Base-by-base conservation (phyloP, 129 eudicot species). In the Ambrosia trifida region DNA sequence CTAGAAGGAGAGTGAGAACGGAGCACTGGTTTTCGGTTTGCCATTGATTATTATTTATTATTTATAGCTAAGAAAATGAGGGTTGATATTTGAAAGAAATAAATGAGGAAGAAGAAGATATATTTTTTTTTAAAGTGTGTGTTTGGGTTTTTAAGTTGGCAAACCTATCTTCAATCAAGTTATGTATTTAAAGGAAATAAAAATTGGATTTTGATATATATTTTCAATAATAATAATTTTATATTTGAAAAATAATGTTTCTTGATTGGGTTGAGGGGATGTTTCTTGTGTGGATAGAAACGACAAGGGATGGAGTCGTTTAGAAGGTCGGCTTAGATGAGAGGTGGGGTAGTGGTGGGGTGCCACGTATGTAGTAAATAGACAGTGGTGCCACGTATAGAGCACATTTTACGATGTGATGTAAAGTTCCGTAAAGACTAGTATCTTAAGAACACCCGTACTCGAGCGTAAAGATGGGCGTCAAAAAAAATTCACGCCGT, bases 181-280 rank as follows among this genome's bases (percentile, higher is more conserved):
- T 17, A 52, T 52, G 30, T 52, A 52, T 52, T 52, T 52, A 52
- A 52, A 52, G 58, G 58, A 52, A 40, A 40, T 10, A 10, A 7
- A 6, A 17, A 52, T 4, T 52, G 58, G 30, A 52, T 52, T 51
- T 1, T 52, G 6, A 5, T 17, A 17, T 52, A 16, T 52, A 5
- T 52, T 18, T 16, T 8, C n/a, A 17, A 17, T 5, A 8, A 5
- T 38, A 38, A 0, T 51, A 16, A 8, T 51, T 51, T 16, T n/a
- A 7, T 5, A 38, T 24, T 24, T 24, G 28, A 4, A 38, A 38
- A 36, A 38, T 38, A 38, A 4, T 38, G 1, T 38, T 6, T 51
- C 10, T 51, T 51, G 57, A 51, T 51, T 51, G 57, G 57, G 5
- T 51, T 51, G 57, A 50, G 56, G 56, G 56, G 56, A 50, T 50